Evolutionary conservation across 179 eudicot species (phyloP).

Genomic region (Heliamphora ciliata): DNA sequence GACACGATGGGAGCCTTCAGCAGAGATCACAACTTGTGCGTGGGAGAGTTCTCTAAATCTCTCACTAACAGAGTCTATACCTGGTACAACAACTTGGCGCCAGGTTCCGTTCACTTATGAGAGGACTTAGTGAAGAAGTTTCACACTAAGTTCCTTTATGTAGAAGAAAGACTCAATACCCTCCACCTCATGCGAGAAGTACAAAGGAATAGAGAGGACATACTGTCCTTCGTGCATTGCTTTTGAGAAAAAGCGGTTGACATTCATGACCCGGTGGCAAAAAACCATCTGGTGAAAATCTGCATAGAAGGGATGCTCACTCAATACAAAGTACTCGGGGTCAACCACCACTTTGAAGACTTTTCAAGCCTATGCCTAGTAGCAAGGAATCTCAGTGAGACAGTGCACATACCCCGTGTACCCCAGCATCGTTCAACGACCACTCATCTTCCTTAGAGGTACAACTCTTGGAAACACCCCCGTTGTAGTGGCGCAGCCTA

Average conservation of each 20-base stretch:
- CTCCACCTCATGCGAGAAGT: too few species aligned
- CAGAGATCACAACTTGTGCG: neutral
- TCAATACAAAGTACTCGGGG: neutral
- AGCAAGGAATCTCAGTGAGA: neutral
- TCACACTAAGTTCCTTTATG: neutral
- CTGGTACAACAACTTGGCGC: neutral
- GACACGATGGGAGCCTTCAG: neutral
- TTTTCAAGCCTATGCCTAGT: neutral
- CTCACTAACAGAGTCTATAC: neutral
- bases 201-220: neutral
- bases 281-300: neutral
- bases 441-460: too few species aligned
- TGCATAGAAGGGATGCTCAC: neutral
- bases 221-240: neutral
- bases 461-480: too few species aligned
- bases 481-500: too few species aligned
- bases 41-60: neutral
- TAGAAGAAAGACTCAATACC: neutral
- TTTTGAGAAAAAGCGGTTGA: neutral
- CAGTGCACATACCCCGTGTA: neutral
- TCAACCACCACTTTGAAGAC: neutral
- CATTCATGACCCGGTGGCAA: neutral
- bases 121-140: neutral
- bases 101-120: neutral
- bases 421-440: too few species aligned